Evolutionary conservation across 352 stramenopile species (phyloP).

Genomic region (Phytophthora macrochlamydospora): DNA sequence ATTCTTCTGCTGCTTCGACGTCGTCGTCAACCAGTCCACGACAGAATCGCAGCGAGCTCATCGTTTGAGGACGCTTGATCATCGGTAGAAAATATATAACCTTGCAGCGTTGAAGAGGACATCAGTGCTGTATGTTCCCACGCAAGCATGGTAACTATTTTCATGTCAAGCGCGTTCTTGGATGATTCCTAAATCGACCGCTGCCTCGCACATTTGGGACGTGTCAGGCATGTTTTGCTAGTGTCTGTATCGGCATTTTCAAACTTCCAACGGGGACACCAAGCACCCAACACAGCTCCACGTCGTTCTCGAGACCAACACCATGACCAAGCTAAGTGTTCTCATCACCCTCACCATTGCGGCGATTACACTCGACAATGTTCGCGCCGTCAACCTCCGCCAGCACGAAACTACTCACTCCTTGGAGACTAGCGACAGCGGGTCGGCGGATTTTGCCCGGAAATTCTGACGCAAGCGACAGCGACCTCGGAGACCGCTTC

Average conservation of each 20-base stretch:
- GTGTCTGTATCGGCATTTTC: not conserved
- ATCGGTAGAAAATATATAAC: too few relatives aligned
- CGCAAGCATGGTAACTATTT: too few relatives aligned
- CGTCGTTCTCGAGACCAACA: not conserved
- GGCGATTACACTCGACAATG: not conserved
- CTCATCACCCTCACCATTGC: conserved; percentile 3
- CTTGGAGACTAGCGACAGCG: conserved; percentile 18
- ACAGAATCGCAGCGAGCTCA: conserved; percentile 1
- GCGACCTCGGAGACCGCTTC: conserved; percentile 4
- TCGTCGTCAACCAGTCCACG: conserved; percentile 2
- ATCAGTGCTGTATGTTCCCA: not conserved
- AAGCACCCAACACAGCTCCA: too few relatives aligned
- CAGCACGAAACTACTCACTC: conserved; percentile 2
- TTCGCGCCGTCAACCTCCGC: conserved; percentile 14
- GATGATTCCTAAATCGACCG: not conserved
- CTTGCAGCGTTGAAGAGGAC: not conserved
- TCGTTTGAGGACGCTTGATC: conserved; percentile 9
- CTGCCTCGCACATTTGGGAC: not conserved
- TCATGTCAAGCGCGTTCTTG: not conserved
- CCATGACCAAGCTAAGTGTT: conserved; percentile 13
- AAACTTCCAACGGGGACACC: not conserved
- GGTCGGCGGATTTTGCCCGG: conserved; percentile 9
- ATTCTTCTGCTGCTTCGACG: not conserved
- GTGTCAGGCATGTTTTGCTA: not conserved
- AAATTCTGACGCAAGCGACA: conserved; percentile 10